Evolutionary conservation across 805 yeast species (phyloP).

Genomic region (Tetrapisispora nanseiensis): DNA sequence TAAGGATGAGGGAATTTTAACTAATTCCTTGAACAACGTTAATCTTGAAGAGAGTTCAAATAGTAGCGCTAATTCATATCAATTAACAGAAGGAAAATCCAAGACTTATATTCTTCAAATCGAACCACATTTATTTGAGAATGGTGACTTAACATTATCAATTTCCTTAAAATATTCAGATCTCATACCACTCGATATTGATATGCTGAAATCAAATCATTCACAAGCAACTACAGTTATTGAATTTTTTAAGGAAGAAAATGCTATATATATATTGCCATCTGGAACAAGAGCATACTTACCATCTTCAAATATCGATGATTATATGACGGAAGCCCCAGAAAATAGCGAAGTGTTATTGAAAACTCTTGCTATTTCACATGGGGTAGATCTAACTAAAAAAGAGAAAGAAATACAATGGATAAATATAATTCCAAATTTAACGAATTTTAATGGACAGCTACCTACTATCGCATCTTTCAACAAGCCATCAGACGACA

Average conservation of each 20-base stretch:
- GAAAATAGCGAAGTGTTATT: conserved; percentile 31
- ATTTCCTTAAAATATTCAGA: conserved; percentile 26
- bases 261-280: conserved; percentile 42
- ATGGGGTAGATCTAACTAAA: conserved; percentile 25
- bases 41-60: neutral
- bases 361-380: conserved; percentile 31
- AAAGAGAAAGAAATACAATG: conserved; percentile 35
- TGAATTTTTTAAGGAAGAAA: conserved; percentile 1
- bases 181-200: conserved; percentile 29
- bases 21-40: conserved; percentile 9
- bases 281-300: conserved; percentile 44
- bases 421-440: conserved; percentile 61
- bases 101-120: conserved; percentile 32
- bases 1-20: neutral
- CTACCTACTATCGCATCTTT: conserved; percentile 54
- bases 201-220: conserved; percentile 6
- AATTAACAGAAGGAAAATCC: neutral
- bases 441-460: conserved; percentile 57
- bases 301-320: conserved; percentile 22
- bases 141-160: conserved; percentile 35
- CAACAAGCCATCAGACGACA: conserved; percentile 40
- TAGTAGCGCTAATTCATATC: neutral
- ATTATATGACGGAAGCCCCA: conserved; percentile 35
- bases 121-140: conserved; percentile 39
- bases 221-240: conserved; percentile 22